These are phyloP conservation scores for Candida railenensis DNA, from an alignment of 805 yeast genomes.

Conservation along the genomic window DNA sequence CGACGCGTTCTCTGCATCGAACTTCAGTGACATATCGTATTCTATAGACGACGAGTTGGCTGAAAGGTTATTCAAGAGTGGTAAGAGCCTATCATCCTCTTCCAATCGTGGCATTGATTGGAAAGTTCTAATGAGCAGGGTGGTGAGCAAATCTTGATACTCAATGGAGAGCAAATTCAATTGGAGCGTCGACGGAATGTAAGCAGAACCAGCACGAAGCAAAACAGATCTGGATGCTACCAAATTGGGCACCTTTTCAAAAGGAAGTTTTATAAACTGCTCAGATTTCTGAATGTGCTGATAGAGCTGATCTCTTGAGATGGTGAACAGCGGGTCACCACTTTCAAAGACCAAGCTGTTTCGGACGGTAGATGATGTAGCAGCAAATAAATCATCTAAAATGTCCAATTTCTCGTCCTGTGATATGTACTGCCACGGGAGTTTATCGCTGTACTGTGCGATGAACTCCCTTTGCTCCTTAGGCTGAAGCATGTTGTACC, in stretches of 20 bases:
- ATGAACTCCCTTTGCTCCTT: constrained; percentile 73
- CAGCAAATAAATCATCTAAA: constrained; percentile 50
- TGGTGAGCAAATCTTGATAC: constrained; percentile 52
- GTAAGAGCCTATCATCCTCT: constrained; percentile 87
- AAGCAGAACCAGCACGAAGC: constrained; percentile 70
- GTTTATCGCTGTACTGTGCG: constrained; percentile 47
- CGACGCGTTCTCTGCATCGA: constrained; percentile 25
- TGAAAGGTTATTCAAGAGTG: constrained; percentile 77
- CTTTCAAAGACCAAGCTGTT: constrained; percentile 32
- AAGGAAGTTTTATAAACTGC: constrained; percentile 78
- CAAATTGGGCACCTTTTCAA: constrained; percentile 79
- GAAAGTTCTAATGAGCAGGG: constrained; percentile 63
- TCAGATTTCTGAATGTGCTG: constrained; percentile 53
- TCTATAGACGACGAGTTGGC: constrained; percentile 44
- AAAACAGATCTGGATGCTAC: constrained; percentile 71
- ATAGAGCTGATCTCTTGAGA: constrained; percentile 51
- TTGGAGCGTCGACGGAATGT: constrained; percentile 81
- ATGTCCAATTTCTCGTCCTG: constrained; percentile 58
- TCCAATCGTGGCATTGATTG: constrained; percentile 80
- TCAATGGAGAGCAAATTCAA: constrained; percentile 67
- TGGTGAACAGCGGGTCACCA: constrained; percentile 24
- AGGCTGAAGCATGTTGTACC: constrained; percentile 64
- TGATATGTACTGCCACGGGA: constrained; percentile 70
- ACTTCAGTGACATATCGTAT: constrained; percentile 50
- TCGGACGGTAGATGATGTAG: constrained; percentile 48